Evolutionary conservation across 2,329 filamentous ascomycete species (phyloP), one percentile per base, ranked within the genome.

Genomic region (Parafenestella ontariensis): DNA sequence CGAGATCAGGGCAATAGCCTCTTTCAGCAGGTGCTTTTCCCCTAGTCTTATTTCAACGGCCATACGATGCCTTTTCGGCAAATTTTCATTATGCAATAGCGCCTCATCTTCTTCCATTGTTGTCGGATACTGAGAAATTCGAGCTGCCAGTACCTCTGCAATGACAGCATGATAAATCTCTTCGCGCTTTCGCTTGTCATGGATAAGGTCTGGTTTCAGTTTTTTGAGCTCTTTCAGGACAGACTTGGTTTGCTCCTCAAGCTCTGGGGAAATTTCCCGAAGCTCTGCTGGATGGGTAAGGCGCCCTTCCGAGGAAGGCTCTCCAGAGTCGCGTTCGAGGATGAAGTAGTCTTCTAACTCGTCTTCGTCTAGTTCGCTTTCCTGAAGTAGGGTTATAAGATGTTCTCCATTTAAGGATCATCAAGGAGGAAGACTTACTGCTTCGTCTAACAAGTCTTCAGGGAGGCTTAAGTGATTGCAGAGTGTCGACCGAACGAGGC

Each of bases 291-390:
- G 13, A 15, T 63, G 44, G 2, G 53, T 31, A 1, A 68, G 55
- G 1, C 47, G 59, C 1, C 65, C 65, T 48, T 68, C 49, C 5
- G 59, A 54, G 11, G 59, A 52, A 3, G 65, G 65, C 18, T 64
- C 65, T 9, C 65, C 65, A 1, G 65, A 61, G 33, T 68, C 63
- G 20, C 65, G 65, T 43, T 68, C 65, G 20, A 68, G 49, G 6
- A 66, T 44, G 36, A 65, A 65, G 20, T 55, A 58, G 1, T 66
- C 63, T 26, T 62, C 59, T 0, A 63, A 21, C n/a, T 63, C 58
- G 2, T 61, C 56, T 17, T 51, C 26, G 6, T 58, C 54, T 1
- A 51, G 23, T 5, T 52, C 23, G 5, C 29, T 34, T n/a, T 48
- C 55, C 54, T 66, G 54, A 15, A 24, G 20, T 11, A 2, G 21